Conservation (phyloP, 495 filamentous ascomycete species). For the Copromyces sp. region DNA sequence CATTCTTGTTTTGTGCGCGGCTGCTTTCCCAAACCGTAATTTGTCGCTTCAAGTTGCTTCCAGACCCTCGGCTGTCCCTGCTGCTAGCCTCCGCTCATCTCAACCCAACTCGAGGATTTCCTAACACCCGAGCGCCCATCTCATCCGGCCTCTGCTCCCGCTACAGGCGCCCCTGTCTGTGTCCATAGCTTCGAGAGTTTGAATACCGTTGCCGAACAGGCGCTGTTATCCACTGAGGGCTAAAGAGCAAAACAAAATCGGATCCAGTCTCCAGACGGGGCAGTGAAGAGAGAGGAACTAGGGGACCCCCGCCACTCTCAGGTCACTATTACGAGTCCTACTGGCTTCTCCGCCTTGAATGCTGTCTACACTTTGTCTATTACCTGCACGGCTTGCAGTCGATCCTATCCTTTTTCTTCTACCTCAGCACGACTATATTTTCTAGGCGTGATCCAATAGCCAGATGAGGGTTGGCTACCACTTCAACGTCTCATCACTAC, state of each 20-base stretch:
- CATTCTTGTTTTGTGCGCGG: constrained; percentile 22
- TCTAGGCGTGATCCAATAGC: constrained; percentile 24
- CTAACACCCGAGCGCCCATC: neutral
- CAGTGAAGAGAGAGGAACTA: constrained; percentile 17
- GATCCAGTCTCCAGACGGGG: constrained; percentile 10
- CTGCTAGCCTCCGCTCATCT: constrained; percentile 4
- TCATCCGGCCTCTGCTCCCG: constrained; percentile 5
- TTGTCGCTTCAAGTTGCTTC: constrained; percentile 18
- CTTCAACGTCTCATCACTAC: constrained; percentile 41
- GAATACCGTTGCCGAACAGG: constrained; percentile 5
- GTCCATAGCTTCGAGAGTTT: neutral
- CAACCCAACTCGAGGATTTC: neutral
- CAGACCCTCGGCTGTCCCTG: constrained; percentile 5
- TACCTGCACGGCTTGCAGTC: constrained; percentile 14
- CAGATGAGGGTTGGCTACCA: constrained; percentile 39
- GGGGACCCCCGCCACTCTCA: constrained; percentile 22
- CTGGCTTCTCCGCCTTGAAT: constrained; percentile 21
- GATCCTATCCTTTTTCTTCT: constrained; percentile 17
- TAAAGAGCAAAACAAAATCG: constrained; percentile 9
- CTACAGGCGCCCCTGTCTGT: neutral
- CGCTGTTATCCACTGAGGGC: constrained; percentile 6
- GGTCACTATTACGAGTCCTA: constrained; percentile 6
- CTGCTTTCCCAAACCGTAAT: constrained; percentile 20
- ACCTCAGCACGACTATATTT: constrained; percentile 23
- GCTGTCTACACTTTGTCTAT: constrained; percentile 10